Evolutionary conservation across 2,329 filamentous ascomycete genomes (phyloP).

Genomic region (Pseudocercospora musae): DNA sequence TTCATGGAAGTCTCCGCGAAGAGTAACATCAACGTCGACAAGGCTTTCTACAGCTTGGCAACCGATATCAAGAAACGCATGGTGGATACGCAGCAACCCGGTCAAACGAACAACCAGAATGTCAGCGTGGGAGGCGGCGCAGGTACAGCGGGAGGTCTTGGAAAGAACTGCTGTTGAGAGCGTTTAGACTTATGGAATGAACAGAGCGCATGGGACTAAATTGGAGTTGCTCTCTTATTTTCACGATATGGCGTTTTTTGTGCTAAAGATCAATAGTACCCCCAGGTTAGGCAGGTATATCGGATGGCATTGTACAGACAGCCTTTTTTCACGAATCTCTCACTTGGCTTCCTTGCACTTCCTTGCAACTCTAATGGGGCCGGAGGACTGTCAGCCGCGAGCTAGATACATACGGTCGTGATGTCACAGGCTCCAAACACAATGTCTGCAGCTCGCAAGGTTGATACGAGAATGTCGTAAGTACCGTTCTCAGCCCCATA

Average conservation of each 20-base stretch:
- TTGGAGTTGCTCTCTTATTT: background rate
- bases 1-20: slow-evolving; percentile 99
- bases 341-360: background rate
- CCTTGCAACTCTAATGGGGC: background rate
- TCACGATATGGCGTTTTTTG: background rate
- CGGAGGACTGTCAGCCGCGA: background rate
- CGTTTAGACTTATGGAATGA: background rate
- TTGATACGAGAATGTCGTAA: background rate
- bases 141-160: slow-evolving; percentile 30
- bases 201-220: background rate
- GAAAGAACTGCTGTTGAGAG: slow-evolving; percentile 65
- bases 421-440: background rate
- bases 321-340: background rate
- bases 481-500: background rate
- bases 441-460: background rate
- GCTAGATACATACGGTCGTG: background rate
- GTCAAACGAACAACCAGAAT: slow-evolving; percentile 69
- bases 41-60: slow-evolving; percentile 94
- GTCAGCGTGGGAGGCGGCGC: slow-evolving; percentile 33
- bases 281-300: background rate
- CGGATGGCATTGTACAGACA: slow-evolving; percentile 2
- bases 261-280: background rate
- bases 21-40: slow-evolving; percentile 99
- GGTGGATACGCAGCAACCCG: slow-evolving; percentile 70
- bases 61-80: slow-evolving; percentile 97